Conservation (phyloP, 1,284 basidiomycete species). For the Trichosporon coremiiforme region DNA sequence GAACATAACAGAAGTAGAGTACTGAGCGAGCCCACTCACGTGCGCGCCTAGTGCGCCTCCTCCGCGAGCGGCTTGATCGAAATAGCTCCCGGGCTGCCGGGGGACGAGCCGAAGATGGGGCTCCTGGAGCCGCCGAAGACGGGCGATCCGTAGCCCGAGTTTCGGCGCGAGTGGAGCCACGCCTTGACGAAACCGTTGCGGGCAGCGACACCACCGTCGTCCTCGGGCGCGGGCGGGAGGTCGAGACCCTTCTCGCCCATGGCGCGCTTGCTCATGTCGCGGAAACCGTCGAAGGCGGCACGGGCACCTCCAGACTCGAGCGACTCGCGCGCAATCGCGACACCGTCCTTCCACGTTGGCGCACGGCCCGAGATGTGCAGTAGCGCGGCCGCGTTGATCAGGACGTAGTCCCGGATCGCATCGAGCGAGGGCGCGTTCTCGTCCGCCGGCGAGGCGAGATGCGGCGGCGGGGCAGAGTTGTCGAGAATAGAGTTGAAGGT, state of each 20-base stretch:
- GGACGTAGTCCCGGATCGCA: constrained; percentile 76
- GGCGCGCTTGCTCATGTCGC: constrained; percentile 54
- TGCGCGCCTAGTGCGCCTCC: background rate
- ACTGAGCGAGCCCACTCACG: too few species aligned
- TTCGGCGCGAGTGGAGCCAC: constrained; percentile 43
- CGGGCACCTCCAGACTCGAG: constrained; percentile 73
- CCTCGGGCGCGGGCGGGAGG: constrained; percentile 39
- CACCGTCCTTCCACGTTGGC: constrained; percentile 70
- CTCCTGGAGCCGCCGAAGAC: background rate
- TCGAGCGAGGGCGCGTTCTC: constrained; percentile 61
- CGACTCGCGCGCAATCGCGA: constrained; percentile 70
- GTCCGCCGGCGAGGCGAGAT: constrained; percentile 49
- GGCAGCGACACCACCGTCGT: constrained; percentile 56
- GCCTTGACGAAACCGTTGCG: constrained; percentile 55
- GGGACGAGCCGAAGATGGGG: background rate
- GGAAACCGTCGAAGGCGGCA: constrained; percentile 67
- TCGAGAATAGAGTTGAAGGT: constrained; percentile 60
- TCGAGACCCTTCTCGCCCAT: constrained; percentile 51
- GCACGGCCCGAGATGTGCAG: constrained; percentile 77
- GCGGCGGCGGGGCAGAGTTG: constrained; percentile 41
- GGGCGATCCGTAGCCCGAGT: constrained; percentile 1
- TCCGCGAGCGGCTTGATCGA: constrained; percentile 8
- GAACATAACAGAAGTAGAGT: background rate
- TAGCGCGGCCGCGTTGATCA: constrained; percentile 80
- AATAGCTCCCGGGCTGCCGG: background rate